Evolutionary conservation across 306 rosid genomes (phyloP).

Genomic region (Cucurbita moschata): DNA sequence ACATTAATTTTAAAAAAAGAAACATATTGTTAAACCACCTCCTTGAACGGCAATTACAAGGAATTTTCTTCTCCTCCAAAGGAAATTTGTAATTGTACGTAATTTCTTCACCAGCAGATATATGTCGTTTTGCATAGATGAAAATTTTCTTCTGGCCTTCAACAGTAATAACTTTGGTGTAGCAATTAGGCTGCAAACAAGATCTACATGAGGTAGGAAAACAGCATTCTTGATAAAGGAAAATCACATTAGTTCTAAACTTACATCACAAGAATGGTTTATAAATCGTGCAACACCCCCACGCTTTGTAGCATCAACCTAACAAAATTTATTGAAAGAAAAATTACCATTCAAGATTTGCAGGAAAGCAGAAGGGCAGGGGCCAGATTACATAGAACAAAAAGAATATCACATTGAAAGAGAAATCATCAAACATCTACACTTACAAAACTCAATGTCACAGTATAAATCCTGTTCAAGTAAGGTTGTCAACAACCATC

Average conservation of each 20-base stretch:
- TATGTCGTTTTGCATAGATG: conserved; percentile 83
- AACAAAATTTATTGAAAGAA: conserved; percentile 14
- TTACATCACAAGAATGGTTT: conserved; percentile 97
- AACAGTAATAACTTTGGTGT: conserved; percentile 84
- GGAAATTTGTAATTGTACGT: conserved; percentile 96
- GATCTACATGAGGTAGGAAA: conserved; percentile 8
- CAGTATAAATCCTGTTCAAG: neutral
- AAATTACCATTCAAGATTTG: conserved; percentile 2
- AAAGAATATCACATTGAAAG: conserved; percentile 1
- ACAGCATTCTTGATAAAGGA: neutral
- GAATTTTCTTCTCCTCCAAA: conserved; percentile 94
- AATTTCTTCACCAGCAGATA: conserved; percentile 85
- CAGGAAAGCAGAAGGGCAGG: neutral
- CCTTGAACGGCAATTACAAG: conserved; percentile 90
- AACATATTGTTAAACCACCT: conserved; percentile 28
- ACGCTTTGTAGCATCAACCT: conserved; percentile 98
- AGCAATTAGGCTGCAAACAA: conserved; percentile 84
- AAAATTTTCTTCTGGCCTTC: conserved; percentile 91
- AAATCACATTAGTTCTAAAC: conserved; percentile 8
- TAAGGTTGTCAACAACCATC: neutral
- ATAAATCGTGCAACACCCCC: conserved; percentile 94
- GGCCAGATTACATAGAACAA: neutral
- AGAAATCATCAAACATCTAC: neutral
- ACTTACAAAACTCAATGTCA: neutral
- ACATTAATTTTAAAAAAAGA: neutral